phyloP scores from a whole-genome alignment of 805 yeast species.

The Metschnikowia aberdeeniae region DNA sequence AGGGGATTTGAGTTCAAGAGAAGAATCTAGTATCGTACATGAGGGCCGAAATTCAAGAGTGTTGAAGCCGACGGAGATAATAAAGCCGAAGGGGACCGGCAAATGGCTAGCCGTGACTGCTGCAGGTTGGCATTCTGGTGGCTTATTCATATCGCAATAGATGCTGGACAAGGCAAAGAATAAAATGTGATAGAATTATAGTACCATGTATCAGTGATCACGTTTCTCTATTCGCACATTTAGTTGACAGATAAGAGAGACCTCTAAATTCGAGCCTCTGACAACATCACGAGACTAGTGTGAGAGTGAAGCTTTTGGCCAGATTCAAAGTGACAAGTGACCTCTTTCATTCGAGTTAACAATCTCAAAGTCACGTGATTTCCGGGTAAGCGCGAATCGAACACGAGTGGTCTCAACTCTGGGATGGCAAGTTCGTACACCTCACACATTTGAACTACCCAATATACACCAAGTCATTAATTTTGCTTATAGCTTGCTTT shows the following conservation, averaged over 20 bases:
- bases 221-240: no score
- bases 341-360: no score
- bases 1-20: slow-evolving; percentile 23
- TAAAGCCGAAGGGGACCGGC: slow-evolving; percentile 20
- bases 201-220: no score
- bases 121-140: slow-evolving; percentile 80
- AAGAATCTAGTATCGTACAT: slow-evolving; percentile 13
- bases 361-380: background rate
- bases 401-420: slow-evolving; percentile 3
- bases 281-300: no score
- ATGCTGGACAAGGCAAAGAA: background rate
- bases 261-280: background rate
- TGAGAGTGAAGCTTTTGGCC: no score
- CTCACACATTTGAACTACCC: slow-evolving; percentile 1
- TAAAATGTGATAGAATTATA: no score
- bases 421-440: background rate
- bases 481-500: background rate
- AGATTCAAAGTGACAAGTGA: no score
- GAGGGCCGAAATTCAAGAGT: slow-evolving; percentile 18
- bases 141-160: slow-evolving; percentile 33
- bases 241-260: no score
- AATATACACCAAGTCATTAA: background rate
- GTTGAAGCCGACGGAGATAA: slow-evolving; percentile 34
- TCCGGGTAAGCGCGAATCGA: slow-evolving; percentile 4
- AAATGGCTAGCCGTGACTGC: slow-evolving; percentile 61